phyloP scores from a whole-genome alignment of 371 early-diverging fungal species.

The Rhizopus arrhizus region DNA sequence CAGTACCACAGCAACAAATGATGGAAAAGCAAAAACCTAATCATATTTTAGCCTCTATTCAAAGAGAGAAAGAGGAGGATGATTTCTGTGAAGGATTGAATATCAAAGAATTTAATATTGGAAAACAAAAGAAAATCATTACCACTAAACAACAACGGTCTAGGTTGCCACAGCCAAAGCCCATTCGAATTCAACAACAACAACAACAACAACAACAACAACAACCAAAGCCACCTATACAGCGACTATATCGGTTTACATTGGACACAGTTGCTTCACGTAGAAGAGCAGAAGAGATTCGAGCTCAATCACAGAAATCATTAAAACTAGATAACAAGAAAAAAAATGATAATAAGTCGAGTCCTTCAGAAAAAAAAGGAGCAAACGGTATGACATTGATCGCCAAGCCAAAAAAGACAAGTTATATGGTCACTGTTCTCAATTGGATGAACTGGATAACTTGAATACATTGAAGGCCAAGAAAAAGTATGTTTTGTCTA shows the following conservation, averaged over 20 bases:
- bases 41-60: neutral
- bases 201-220: neutral
- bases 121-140: constrained; percentile 1
- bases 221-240: neutral
- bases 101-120: constrained; percentile 19
- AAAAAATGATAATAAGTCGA: neutral
- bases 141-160: neutral
- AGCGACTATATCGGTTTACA: neutral
- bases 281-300: constrained; percentile 6
- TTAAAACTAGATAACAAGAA: neutral
- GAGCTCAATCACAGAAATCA: constrained; percentile 4
- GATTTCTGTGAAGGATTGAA: constrained; percentile 35
- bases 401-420: constrained; percentile 20
- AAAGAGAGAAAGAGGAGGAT: constrained; percentile 33
- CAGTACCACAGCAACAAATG: neutral
- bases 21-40: neutral
- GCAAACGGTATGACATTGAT: constrained; percentile 23
- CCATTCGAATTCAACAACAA: neutral
- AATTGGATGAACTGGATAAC: constrained; percentile 41
- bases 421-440: constrained; percentile 30
- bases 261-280: constrained; percentile 7
- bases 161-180: neutral
- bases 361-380: neutral
- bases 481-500: neutral
- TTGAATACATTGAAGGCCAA: constrained; percentile 26